Evolutionary conservation across 345 rosid species (phyloP).

Genomic region (Citropsis articulata): DNA sequence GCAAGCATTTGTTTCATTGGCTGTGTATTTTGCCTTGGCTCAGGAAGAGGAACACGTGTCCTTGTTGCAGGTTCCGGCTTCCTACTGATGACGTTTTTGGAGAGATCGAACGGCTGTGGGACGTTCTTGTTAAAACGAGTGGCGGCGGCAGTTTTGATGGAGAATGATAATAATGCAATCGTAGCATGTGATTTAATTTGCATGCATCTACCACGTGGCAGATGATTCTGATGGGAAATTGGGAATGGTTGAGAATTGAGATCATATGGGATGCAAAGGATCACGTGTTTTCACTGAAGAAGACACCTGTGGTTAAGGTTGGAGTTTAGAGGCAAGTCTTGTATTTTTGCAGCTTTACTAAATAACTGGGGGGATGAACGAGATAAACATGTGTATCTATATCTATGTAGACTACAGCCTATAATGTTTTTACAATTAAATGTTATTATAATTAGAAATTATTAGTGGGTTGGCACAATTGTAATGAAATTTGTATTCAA

Average conservation of each 20-base stretch:
- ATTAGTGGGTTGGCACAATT: no score
- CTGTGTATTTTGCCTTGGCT: slow-evolving; percentile 84
- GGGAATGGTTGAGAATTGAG: slow-evolving; percentile 8
- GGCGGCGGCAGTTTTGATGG: slow-evolving; percentile 11
- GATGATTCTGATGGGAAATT: no score
- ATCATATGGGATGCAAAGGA: slow-evolving; percentile 10
- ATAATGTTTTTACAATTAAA: neutral
- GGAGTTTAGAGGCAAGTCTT: neutral
- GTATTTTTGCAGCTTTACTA: neutral
- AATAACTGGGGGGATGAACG: neutral
- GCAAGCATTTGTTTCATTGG: slow-evolving; percentile 91
- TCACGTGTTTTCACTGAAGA: slow-evolving; percentile 7
- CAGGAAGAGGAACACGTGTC: slow-evolving; percentile 78
- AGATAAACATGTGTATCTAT: neutral
- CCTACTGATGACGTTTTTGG: slow-evolving; percentile 75
- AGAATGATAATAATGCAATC: neutral
- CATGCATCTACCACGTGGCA: slow-evolving; percentile 2
- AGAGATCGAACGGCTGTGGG: slow-evolving; percentile 91
- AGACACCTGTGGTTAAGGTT: slow-evolving; percentile 16
- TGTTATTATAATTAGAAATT: neutral
- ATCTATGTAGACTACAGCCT: no score
- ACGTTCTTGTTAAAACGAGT: slow-evolving; percentile 33
- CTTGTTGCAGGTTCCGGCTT: slow-evolving; percentile 81
- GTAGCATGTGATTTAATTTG: neutral
- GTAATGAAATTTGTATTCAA: no score